Percentiles rank a stretch among this genome's conserved stretches.
These are phyloP conservation scores for Backusella macrospora DNA, from an alignment of 192 early-diverging fungal species.

Conservation along the genomic window DNA sequence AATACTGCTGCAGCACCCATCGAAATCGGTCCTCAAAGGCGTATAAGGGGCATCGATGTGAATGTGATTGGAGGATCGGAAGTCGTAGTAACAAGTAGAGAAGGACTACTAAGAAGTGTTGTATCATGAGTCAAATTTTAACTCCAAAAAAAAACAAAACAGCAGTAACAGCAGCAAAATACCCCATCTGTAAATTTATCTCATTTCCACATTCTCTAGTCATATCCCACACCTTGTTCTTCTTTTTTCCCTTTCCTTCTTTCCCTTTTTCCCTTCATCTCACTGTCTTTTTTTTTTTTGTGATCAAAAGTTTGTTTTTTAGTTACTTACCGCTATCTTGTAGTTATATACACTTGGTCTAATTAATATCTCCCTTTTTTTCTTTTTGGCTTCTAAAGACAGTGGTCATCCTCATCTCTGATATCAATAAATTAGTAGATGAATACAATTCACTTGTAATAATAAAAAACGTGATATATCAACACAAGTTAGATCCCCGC, in stretches of 20 bases:
- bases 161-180: neutral
- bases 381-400: too few species aligned
- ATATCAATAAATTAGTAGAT: too few species aligned
- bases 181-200: neutral
- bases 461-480: too few species aligned
- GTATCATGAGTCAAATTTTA: neutral
- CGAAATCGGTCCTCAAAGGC: neutral
- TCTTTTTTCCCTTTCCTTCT: neutral
- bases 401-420: too few species aligned
- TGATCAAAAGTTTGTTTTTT: too few species aligned
- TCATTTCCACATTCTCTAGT: neutral
- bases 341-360: too few species aligned
- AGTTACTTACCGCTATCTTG: too few species aligned
- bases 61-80: slow-evolving; percentile 39
- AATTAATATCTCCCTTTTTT: too few species aligned
- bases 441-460: too few species aligned
- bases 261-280: neutral
- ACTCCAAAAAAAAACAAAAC: neutral
- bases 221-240: neutral
- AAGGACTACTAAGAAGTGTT: slow-evolving; percentile 39
- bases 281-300: neutral
- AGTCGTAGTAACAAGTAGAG: slow-evolving; percentile 38
- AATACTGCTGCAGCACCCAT: slow-evolving; percentile 25
- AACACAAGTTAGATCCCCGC: too few species aligned
- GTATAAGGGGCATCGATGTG: slow-evolving; percentile 36